These are phyloP conservation scores for Paramecium primaurelia DNA, from an alignment of 73 alveolate species.

Conservation along the genomic window DNA sequence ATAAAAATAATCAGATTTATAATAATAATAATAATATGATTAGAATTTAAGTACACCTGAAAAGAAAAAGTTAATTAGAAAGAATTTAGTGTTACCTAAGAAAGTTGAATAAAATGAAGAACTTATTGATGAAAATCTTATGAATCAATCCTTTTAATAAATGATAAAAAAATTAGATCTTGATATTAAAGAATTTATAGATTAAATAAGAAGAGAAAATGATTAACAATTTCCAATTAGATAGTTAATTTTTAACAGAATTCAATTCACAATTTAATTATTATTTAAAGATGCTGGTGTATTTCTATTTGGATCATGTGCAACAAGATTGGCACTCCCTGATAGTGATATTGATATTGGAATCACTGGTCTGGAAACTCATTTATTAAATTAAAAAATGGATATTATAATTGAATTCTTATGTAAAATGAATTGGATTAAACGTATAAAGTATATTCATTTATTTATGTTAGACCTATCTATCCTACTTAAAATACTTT, in stretches of 20 bases:
- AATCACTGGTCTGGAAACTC: slow-evolving; percentile 47
- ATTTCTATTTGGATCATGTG: slow-evolving; percentile 57
- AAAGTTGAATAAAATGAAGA: not conserved
- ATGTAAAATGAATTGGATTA: slow-evolving; percentile 41
- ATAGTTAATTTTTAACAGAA: not conserved
- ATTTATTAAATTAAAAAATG: not conserved
- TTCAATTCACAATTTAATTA: not conserved
- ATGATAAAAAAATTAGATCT: slow-evolving; percentile 35
- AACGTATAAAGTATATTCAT: not conserved
- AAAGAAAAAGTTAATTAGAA: not conserved
- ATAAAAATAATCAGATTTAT: not conserved
- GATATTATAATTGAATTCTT: not conserved
- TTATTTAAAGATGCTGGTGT: not conserved
- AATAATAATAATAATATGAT: not conserved
- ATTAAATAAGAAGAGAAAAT: not conserved
- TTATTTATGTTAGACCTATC: not conserved
- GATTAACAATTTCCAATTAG: slow-evolving; percentile 20
- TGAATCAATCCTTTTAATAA: slow-evolving; percentile 8
- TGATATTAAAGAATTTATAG: slow-evolving; percentile 3
- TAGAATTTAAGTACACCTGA: not conserved
- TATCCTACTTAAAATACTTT: not conserved
- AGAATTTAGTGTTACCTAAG: not conserved
- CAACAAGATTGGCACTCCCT: slow-evolving; percentile 58
- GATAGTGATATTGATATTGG: slow-evolving; percentile 60
- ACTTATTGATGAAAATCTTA: not conserved